These are phyloP conservation scores for Carallia brachiata DNA, from an alignment of 345 rosid species.

Conservation along the genomic window DNA sequence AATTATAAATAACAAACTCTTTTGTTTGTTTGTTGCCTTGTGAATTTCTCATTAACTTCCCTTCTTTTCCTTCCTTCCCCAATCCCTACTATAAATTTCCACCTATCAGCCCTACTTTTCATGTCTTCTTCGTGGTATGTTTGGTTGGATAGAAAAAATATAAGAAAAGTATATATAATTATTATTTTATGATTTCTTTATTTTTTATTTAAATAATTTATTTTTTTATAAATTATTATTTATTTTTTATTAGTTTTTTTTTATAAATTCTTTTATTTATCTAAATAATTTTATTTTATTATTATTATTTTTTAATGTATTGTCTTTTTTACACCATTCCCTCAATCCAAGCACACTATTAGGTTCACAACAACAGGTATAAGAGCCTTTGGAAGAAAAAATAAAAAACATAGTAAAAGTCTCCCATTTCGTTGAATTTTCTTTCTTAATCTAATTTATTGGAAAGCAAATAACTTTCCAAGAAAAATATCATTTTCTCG, in stretches of 20 bases:
- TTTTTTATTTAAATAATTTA: too few relatives aligned
- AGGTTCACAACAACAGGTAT: background rate
- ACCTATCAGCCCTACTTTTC: background rate
- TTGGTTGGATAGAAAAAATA: too few relatives aligned
- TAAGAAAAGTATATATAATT: too few relatives aligned
- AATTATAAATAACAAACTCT: background rate
- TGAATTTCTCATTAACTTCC: background rate
- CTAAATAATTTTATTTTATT: too few relatives aligned
- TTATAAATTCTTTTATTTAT: too few relatives aligned
- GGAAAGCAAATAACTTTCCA: background rate
- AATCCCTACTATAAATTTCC: background rate
- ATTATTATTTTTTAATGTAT: too few relatives aligned
- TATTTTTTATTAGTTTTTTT: too few relatives aligned
- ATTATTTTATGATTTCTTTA: too few relatives aligned
- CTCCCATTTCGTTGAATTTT: background rate
- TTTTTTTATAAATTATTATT: too few relatives aligned
- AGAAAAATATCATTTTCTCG: conserved; percentile 2
- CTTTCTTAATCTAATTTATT: conserved; percentile 6
- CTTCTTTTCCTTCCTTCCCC: background rate
- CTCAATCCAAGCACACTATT: background rate
- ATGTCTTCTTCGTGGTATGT: background rate
- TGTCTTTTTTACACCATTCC: too few relatives aligned
- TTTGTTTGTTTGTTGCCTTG: conserved; percentile 8
- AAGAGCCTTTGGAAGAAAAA: too few relatives aligned
- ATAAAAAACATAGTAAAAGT: too few relatives aligned